Base-by-base conservation (phyloP, 257 asterid genomes). In the Scutellaria galericulata region DNA sequence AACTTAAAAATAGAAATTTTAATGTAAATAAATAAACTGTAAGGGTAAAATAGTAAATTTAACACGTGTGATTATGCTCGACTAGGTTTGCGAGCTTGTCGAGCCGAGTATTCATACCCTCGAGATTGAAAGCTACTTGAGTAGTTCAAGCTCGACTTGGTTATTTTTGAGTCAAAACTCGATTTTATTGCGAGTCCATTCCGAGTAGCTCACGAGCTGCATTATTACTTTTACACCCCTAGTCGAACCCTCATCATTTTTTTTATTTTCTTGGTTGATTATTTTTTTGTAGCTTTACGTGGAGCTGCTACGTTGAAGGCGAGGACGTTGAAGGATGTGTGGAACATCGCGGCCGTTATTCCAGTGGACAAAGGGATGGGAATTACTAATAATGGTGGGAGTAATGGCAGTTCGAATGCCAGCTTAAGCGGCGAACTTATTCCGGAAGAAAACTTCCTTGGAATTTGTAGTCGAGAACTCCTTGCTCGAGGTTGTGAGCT, bases 241-340 rank as follows among this genome's bases (percentile, higher is more conserved):
- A 31, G 37, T 31, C 2, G 37, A 31, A 4, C 37, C 35, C 37
- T 8, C 13, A n/a, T 44, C 37, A 9, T 3, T 56, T 27, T 47
- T 53, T 0, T 3, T 6, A 9, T 45, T 46, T 46, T 22, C 7
- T 11, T 10, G 39, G 31, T 65, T 8, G 35, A 40, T 40, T 41
- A 1, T 47, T 31, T 7, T 48, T 27, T 52, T 80, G 47, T 71
- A 92, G 99, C 99, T 72, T 72, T 95, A 37, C 90, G 98, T 1
- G 98, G 97, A 20, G 98, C 98, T 12, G 96, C 98, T 9, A 92
- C 98, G 0, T 60, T 95, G 24, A 95, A 90, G 83, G 98, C 96
- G 12, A 92, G 98, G 83, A 80, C 96, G 8, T 69, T 92, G 79
- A 95, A 92, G 92, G 98, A 95, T 31, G 97, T 90, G 57, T 88